Base-by-base conservation (phyloP, 148 eudicot genomes). In the Cornus suecica region DNA sequence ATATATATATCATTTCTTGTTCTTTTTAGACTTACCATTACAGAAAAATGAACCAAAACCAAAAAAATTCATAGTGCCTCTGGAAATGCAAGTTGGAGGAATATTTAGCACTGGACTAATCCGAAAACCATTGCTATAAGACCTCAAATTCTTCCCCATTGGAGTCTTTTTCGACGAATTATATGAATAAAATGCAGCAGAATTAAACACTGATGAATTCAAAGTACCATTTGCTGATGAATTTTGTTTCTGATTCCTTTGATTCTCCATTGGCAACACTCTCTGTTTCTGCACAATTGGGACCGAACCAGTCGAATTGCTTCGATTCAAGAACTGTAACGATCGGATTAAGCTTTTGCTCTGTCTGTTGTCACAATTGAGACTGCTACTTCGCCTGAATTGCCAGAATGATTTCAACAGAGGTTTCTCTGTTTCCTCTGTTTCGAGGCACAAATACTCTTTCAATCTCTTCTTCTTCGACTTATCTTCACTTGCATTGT, bases 281-380 rank as follows among this genome's bases (percentile, higher is more conserved):
- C 5, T 41, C 45, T 41, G 45, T 9, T 41, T 87, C 25, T 79
- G 78, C n/a, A n/a, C n/a, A 78, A 77, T 84, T n/a, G 86, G 85
- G 48, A 87, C 86, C 1, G 94, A 91, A 30, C 98, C 97, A 8
- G 97, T 91, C 32, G 98, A 94, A 54, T 90, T 86, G 81, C 98
- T 94, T 45, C 98, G 75, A 10, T 83, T 78, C 34, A 87, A 41
- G 51, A 76, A 81, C 34, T 84, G 80, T 34, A 83, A 60, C 3
- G 92, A 84, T 25, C 87, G 75, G n/a, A 79, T 78, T 14, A 83
- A 27, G 30, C 83, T 80, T 74, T 80, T 85, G 13, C 76, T 73
- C 25, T 78, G 48, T 32, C 60, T 56, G 14, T 86, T 84, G 23
- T 87, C n/a, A n/a, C n/a, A n/a, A n/a, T n/a, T n/a, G n/a, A n/a